Base-by-base conservation (phyloP, 2,329 filamentous ascomycete genomes). In the Aspergillus brasiliensis region DNA sequence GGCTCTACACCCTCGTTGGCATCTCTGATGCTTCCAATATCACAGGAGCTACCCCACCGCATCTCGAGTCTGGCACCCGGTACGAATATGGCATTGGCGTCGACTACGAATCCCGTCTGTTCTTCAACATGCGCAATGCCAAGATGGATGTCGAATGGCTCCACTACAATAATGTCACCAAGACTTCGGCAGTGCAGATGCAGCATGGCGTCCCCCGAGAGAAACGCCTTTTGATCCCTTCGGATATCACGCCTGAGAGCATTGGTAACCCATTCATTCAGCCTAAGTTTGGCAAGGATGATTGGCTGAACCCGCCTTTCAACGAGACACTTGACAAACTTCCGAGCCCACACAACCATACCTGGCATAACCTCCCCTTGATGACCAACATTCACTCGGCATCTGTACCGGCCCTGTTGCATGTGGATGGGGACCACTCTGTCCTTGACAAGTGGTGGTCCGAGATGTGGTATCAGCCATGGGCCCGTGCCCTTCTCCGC, bases 81-180 rank as follows among this genome's bases (percentile, higher is more conserved):
- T 81, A 82, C 65, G 83, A 85, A 55, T 84, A 77, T 57, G 78
- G 79, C 3, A 81, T 84, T 11, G 81, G 82, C 3, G 72, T 84
- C 7, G 83, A 85, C 68, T 84, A 82, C 65, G 75, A 79, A 49
- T 81, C 82, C 6, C 72, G 76, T 1, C 74, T 85, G 2, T 84
- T 84, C 67, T 78, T 80, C 68, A 80, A 76, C 51, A 77, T 77
- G 62, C 69, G 73, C 8, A 70, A 77, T 28, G 72, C 76, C 2
- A 71, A 75, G 17, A 63, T 64, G 28, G 79, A 81, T 55, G 65
- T 80, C 15, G 76, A 75, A 58, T 81, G 75, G 74, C 63, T 80
- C 46, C 67, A 68, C 42, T 79, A 76, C 62, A 72, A 73, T 60
- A 75, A 79, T 51, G 67, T 75, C 56, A 68, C 69, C 13, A 73